A percentile compares a stretch with the other conserved stretches of the same genome.
Conservation (phyloP, 345 rosid genomes). For the Syzygium aqueum region DNA sequence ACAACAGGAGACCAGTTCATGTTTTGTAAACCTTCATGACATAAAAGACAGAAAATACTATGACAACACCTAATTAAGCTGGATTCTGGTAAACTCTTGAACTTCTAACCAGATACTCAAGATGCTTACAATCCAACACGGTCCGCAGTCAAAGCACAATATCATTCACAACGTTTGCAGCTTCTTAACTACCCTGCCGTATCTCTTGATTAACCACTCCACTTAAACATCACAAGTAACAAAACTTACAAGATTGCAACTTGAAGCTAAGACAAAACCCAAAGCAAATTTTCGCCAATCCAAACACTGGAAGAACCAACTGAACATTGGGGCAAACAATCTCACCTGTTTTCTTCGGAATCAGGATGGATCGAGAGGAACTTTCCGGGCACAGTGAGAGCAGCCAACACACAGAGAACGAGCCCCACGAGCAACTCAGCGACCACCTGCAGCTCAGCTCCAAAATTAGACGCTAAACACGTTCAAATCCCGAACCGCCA, state of each 20-base stretch:
- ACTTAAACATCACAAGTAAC: background rate
- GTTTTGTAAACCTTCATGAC: background rate
- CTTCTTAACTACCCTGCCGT: background rate
- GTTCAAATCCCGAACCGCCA: background rate
- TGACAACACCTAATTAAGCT: background rate
- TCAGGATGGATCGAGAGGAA: constrained; percentile 83
- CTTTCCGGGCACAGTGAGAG: constrained; percentile 78
- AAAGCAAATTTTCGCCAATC: background rate
- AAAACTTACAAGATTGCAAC: background rate
- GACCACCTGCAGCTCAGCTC: constrained; percentile 41
- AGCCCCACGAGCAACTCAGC: constrained; percentile 68
- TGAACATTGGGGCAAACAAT: background rate
- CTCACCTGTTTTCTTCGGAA: constrained; percentile 89
- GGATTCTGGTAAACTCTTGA: background rate
- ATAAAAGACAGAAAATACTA: background rate
- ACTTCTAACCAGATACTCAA: background rate
- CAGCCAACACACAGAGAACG: constrained; percentile 84
- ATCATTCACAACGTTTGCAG: background rate
- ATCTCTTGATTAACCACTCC: background rate
- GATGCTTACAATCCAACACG: background rate
- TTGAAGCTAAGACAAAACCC: background rate
- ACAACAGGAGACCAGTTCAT: background rate
- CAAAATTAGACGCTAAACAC: background rate
- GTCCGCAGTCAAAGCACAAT: background rate
- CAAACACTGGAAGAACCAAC: background rate